Evolutionary conservation across 805 yeast genomes (phyloP).

Genomic region (Blastobotrys robertii): DNA sequence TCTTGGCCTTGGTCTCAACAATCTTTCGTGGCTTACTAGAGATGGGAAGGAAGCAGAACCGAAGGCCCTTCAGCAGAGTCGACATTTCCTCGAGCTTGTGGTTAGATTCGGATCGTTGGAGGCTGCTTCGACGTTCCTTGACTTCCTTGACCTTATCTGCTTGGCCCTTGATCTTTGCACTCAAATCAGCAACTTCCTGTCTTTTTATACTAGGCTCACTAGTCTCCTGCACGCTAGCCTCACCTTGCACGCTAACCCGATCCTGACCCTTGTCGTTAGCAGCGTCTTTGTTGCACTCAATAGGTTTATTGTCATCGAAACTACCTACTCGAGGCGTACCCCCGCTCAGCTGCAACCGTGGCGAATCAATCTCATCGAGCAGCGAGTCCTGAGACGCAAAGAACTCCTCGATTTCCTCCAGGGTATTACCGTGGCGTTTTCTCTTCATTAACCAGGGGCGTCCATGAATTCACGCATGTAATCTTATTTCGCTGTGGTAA

Average conservation of each 20-base stretch:
- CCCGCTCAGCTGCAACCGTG: not conserved
- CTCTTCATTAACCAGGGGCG: not conserved
- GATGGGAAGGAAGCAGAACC: constrained; percentile 3
- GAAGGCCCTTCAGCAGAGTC: constrained; percentile 8
- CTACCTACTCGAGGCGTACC: not conserved
- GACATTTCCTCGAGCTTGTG: not conserved
- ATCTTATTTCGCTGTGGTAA: not conserved
- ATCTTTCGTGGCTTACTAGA: not conserved
- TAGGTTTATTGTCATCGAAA: no score
- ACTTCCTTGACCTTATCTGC: no score
- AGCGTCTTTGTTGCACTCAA: no score
- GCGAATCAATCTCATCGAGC: not conserved
- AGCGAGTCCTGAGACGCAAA: constrained; percentile 4
- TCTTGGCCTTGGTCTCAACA: constrained; percentile 5
- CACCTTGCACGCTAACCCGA: not conserved
- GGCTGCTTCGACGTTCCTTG: no score
- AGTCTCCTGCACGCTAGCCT: not conserved
- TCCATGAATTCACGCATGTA: not conserved
- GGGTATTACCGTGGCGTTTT: constrained; percentile 5
- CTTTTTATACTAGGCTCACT: constrained; percentile 1
- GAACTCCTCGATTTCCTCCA: constrained; percentile 4
- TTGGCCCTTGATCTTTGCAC: no score
- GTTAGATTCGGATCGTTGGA: no score
- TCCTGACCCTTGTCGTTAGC: not conserved
- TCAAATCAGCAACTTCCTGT: not conserved